Percentiles rank a stretch among this genome's conserved stretches.
Conservation (phyloP, 108 stramenopile genomes). For the Pinguiococcus pyrenoidosus region DNA sequence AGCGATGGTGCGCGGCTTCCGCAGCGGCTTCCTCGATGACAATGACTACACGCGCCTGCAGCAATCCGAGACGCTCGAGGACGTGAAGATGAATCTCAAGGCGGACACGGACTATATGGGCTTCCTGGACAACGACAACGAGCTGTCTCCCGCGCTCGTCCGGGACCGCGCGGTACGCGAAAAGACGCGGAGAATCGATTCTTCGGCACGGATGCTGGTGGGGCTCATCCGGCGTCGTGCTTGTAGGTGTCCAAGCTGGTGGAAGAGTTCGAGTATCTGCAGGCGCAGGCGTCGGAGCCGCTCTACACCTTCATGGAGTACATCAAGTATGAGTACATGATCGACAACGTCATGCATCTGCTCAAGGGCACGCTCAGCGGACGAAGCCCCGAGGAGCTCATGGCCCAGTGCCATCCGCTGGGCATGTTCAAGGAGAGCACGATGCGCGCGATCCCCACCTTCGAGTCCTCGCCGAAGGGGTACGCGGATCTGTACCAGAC, state of each 20-base stretch:
- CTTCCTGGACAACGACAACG: slow-evolving; percentile 59
- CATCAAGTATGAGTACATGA: slow-evolving; percentile 99
- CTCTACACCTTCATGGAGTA: slow-evolving; percentile 93
- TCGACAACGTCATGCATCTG: slow-evolving; percentile 97
- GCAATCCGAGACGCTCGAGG: slow-evolving; percentile 89
- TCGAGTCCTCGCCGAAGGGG: slow-evolving; percentile 75
- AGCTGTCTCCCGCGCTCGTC: slow-evolving; percentile 58
- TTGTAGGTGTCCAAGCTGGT: too few species aligned
- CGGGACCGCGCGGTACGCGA: slow-evolving; percentile 18
- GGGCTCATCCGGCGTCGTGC: too few species aligned
- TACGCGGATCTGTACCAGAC: slow-evolving; percentile 96
- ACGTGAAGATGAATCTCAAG: slow-evolving; percentile 87
- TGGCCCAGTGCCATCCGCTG: slow-evolving; percentile 94
- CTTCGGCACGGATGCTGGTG: too few species aligned
- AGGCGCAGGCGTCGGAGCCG: slow-evolving; percentile 88
- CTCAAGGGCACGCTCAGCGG: slow-evolving; percentile 87
- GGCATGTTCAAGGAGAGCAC: slow-evolving; percentile 94
- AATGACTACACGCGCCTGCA: slow-evolving; percentile 76
- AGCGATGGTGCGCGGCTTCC: slow-evolving; percentile 86
- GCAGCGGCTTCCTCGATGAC: slow-evolving; percentile 77
- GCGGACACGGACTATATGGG: slow-evolving; percentile 93
- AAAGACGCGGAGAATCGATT: too few species aligned
- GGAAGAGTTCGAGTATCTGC: slow-evolving; percentile 85
- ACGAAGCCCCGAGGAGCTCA: slow-evolving; percentile 85
- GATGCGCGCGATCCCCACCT: slow-evolving; percentile 92